Evolutionary conservation across 805 yeast species (phyloP).

Genomic region (Candida fluviatilis): DNA sequence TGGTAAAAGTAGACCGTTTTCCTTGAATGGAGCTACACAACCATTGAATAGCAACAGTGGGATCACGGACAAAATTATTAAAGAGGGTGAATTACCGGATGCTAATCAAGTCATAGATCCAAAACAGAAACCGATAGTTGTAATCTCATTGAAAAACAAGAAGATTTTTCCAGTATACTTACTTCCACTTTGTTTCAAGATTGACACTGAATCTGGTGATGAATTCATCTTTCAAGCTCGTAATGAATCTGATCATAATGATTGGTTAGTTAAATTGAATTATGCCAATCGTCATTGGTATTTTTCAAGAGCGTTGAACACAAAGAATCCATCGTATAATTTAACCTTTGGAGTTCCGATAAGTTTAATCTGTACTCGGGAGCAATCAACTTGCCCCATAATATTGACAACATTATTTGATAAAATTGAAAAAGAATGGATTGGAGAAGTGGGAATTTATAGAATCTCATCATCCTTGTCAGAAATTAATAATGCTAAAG

Average conservation of each 20-base stretch:
- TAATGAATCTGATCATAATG: constrained; percentile 56
- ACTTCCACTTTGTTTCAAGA: constrained; percentile 45
- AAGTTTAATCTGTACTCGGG: constrained; percentile 69
- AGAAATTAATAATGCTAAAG: constrained; percentile 41
- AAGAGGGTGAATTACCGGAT: constrained; percentile 58
- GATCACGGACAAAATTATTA: constrained; percentile 42
- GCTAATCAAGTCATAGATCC: constrained; percentile 36
- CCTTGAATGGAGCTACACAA: constrained; percentile 35
- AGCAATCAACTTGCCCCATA: constrained; percentile 55
- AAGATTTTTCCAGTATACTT: constrained; percentile 52
- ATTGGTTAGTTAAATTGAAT: constrained; percentile 60
- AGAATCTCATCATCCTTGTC: constrained; percentile 58
- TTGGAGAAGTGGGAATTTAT: constrained; percentile 88
- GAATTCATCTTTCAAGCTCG: constrained; percentile 68
- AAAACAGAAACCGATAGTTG: constrained; percentile 47
- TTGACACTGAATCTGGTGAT: constrained; percentile 38
- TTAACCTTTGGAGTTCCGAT: constrained; percentile 85
- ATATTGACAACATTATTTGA: constrained; percentile 62
- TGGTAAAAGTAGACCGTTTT: constrained; percentile 55
- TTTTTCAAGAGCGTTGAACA: constrained; percentile 36
- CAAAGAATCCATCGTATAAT: constrained; percentile 13
- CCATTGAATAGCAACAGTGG: constrained; percentile 13
- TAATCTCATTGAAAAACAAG: constrained; percentile 43
- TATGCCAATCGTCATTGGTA: constrained; percentile 55
- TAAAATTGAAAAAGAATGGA: constrained; percentile 81